phyloP scores from a whole-genome alignment of 345 rosid species.

The Lagerstroemia speciosa region DNA sequence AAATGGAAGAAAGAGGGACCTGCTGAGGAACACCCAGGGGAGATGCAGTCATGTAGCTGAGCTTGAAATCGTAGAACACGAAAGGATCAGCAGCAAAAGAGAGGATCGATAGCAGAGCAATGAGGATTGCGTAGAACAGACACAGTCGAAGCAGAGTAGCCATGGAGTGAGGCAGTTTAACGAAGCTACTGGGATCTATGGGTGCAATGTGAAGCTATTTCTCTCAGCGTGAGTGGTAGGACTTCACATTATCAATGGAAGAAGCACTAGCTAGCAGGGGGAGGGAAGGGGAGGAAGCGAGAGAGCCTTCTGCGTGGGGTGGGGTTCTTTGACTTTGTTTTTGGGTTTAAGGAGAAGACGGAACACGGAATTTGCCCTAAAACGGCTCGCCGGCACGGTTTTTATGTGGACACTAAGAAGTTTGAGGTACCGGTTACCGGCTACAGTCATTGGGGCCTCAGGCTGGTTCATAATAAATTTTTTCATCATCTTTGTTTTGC shows the following conservation, averaged over 20 bases:
- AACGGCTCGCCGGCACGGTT: slow-evolving; percentile 5
- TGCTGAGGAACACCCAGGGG: slow-evolving; percentile 87
- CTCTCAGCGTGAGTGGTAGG: background rate
- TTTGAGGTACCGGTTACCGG: slow-evolving; percentile 6
- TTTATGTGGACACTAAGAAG: background rate
- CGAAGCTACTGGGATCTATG: background rate
- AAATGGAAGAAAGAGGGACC: slow-evolving; percentile 25
- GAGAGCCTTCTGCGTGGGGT: background rate
- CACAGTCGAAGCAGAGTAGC: slow-evolving; percentile 15
- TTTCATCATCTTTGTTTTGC: background rate
- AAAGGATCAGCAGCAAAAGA: slow-evolving; percentile 58
- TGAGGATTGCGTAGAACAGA: slow-evolving; percentile 20
- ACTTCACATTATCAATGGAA: slow-evolving; percentile 6
- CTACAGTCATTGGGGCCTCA: too few species aligned
- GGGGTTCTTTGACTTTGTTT: background rate
- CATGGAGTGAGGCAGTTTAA: background rate
- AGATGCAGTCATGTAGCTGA: slow-evolving; percentile 63
- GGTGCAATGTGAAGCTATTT: background rate
- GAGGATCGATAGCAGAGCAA: slow-evolving; percentile 32
- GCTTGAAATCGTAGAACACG: slow-evolving; percentile 37
- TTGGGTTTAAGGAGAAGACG: background rate
- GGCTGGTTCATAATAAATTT: too few species aligned
- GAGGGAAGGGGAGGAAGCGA: background rate
- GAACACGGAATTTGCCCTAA: background rate
- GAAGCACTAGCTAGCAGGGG: background rate